A percentile compares a stretch with the other conserved stretches of the same genome.
Evolutionary conservation across 2,329 filamentous ascomycete genomes (phyloP).

Genomic region (Penicillium sp.): DNA sequence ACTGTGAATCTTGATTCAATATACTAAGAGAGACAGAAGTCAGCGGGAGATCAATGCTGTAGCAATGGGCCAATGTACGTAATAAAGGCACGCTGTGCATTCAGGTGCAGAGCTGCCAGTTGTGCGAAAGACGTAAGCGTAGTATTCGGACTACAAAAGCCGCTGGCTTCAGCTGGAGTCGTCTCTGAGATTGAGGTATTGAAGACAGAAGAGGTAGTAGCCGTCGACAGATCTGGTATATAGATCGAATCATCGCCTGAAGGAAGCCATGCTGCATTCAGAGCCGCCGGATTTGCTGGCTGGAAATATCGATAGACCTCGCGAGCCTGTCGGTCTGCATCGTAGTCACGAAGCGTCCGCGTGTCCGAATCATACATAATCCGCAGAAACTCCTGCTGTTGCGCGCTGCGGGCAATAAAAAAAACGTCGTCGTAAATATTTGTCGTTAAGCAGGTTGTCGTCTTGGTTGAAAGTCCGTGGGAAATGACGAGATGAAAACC

Average conservation of each 20-base stretch:
- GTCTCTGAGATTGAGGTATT: not conserved
- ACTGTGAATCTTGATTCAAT: slow-evolving; percentile 14
- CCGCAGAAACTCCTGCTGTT: not conserved
- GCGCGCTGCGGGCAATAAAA: not conserved
- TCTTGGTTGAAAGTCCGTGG: not conserved
- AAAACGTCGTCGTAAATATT: not conserved
- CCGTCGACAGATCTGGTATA: not conserved
- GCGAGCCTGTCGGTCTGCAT: not conserved
- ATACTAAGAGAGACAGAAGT: slow-evolving; percentile 3
- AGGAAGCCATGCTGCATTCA: not conserved
- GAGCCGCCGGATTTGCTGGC: not conserved
- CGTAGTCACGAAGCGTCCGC: not conserved
- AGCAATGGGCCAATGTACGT: not conserved
- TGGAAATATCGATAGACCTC: not conserved
- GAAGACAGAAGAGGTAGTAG: not conserved
- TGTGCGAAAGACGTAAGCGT: not conserved
- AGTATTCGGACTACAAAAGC: not conserved
- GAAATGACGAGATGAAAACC: not conserved
- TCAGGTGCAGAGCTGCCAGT: not conserved
- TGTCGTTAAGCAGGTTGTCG: not conserved
- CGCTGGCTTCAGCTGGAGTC: not conserved
- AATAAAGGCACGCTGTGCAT: not conserved
- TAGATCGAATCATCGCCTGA: not conserved
- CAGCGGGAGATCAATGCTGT: not conserved
- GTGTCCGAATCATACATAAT: not conserved